Evolutionary conservation across 2,329 filamentous ascomycete genomes (phyloP), one percentile per base, ranked within the genome.

Genomic region (Anisogramma anomala): DNA sequence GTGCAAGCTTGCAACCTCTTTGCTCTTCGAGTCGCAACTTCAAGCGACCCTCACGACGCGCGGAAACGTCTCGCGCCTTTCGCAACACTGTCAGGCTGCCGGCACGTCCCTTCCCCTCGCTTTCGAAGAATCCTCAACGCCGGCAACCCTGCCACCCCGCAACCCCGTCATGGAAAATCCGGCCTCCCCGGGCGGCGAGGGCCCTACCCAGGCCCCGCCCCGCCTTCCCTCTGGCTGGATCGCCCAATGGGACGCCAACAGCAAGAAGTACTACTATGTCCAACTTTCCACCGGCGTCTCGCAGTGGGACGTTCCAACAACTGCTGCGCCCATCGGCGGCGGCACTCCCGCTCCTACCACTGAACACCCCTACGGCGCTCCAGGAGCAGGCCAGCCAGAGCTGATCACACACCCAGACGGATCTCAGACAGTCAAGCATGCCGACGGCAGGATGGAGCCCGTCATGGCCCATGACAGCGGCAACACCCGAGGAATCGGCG

Each of bases 291-390:
- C 79, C 6, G 80, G 80, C 35, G 68, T 74, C 27, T 82, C 79
- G 48, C 79, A 84, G 60, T 84, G 81, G 80, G 79, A 84, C n/a
- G 69, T 72, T 23, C 80, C 80, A 23, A 83, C 75, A 11, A 67
- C 75, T 44, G 69, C 78, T 36, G 78, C 73, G 6, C 76, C 74
- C 33, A 69, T 72, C 17, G 74, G 77, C 17, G 74, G 77, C 47
- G 75, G 65, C 54, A 78, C 73, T 27, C 78, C 73, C 33, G 71
- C 64, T 47, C 69, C 68, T 43, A 65, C 58, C 39, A 52, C 57
- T 46, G 74, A 80, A 15, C 77, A 82, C 52, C 79, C 78, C 4
- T 82, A 79, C 58, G 74, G 75, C 44, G 62, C 67, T 10, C 73
- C 71, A 23, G 30, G 51, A 48, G 37, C 36, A 13, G 38, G 42